Evolutionary conservation across 495 filamentous ascomycete species (phyloP).

Genomic region (Aspergillus carlsbadensis): DNA sequence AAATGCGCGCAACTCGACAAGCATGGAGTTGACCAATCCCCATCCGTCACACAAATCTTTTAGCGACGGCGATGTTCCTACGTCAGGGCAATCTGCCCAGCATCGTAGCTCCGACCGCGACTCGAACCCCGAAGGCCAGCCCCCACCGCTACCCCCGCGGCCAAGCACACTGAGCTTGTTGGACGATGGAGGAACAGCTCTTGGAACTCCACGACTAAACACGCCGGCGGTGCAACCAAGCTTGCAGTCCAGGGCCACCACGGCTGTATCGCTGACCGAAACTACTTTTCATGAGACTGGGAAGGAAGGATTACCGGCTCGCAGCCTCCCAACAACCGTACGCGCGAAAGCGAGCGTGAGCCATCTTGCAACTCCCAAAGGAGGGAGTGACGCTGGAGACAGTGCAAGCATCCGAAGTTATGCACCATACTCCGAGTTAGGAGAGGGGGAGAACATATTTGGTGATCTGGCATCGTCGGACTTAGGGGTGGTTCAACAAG

Average conservation of each 20-base stretch:
- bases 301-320: slow-evolving; percentile 52
- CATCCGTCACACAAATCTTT: slow-evolving; percentile 7
- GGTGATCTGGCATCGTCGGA: slow-evolving; percentile 56
- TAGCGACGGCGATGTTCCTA: background rate
- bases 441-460: slow-evolving; percentile 81
- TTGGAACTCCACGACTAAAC: slow-evolving; percentile 10
- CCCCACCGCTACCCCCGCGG: slow-evolving; percentile 70
- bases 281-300: slow-evolving; percentile 68
- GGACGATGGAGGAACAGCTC: slow-evolving; percentile 36
- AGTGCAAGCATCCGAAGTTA: slow-evolving; percentile 81
- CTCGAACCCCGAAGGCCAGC: slow-evolving; percentile 38
- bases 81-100: slow-evolving; percentile 4
- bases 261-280: slow-evolving; percentile 75
- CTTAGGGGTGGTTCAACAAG: slow-evolving; percentile 19
- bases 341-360: slow-evolving; percentile 44
- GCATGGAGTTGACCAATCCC: slow-evolving; percentile 16
- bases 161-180: slow-evolving; percentile 48
- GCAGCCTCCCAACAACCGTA: slow-evolving; percentile 34
- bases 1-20: slow-evolving; percentile 12
- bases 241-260: slow-evolving; percentile 75
- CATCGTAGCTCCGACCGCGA: slow-evolving; percentile 21
- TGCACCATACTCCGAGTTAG: slow-evolving; percentile 68
- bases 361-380: slow-evolving; percentile 46
- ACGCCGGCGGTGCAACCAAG: slow-evolving; percentile 30
- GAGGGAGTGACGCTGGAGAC: slow-evolving; percentile 67